These are phyloP conservation scores for Pythium scleroteichum DNA, from an alignment of 352 stramenopile species.

Conservation along the genomic window DNA sequence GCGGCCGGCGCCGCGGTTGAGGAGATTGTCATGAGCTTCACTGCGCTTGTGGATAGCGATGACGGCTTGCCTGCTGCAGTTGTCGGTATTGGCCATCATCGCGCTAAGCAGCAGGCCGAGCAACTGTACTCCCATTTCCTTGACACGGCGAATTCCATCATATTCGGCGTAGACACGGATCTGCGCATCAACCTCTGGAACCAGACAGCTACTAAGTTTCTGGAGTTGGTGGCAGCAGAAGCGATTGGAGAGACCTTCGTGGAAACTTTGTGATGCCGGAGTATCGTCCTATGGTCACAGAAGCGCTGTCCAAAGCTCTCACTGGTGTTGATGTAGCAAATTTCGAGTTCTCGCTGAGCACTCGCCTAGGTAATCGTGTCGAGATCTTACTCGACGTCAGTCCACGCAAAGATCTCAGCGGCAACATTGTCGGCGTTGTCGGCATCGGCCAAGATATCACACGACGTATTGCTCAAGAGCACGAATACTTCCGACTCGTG, in stretches of 20 bases:
- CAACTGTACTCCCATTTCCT: too few species aligned
- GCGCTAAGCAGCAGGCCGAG: too few species aligned
- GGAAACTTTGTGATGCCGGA: constrained; percentile 84
- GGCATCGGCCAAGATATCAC: constrained; percentile 86
- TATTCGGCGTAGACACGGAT: constrained; percentile 62
- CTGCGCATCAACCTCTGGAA: constrained; percentile 89
- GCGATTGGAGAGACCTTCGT: constrained; percentile 88
- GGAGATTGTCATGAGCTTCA: too few species aligned
- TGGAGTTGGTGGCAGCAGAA: constrained; percentile 84
- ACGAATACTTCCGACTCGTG: constrained; percentile 85
- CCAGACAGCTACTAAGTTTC: constrained; percentile 87
- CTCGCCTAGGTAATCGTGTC: constrained; percentile 56
- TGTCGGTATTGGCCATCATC: too few species aligned
- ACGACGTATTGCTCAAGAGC: constrained; percentile 85
- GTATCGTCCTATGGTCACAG: constrained; percentile 51
- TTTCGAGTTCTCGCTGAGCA: constrained; percentile 84
- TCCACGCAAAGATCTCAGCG: constrained; percentile 67
- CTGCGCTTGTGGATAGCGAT: too few species aligned
- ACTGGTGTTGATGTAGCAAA: constrained; percentile 73
- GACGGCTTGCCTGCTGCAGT: too few species aligned
- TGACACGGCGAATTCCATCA: too few species aligned
- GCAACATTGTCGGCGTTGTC: constrained; percentile 75
- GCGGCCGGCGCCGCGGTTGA: constrained; percentile 62
- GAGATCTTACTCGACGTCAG: constrained; percentile 81
- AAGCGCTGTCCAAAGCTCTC: constrained; percentile 62